Percentiles rank a stretch among this genome's conserved stretches.
Conservation (phyloP, 805 yeast species). For the Vanderwaltozyma yarrowii region DNA sequence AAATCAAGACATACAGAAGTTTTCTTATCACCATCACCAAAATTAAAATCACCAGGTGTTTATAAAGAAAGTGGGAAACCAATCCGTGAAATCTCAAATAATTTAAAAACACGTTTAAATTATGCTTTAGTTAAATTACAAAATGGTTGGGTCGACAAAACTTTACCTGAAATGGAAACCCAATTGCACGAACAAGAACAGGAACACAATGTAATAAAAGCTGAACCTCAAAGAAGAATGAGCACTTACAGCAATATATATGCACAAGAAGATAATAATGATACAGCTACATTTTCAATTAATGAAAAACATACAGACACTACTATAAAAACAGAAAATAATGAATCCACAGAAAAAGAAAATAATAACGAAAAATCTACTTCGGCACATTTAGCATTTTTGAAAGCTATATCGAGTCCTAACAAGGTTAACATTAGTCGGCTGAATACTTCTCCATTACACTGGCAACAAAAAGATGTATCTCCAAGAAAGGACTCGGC, state of each 20-base stretch:
- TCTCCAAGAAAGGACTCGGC: constrained; percentile 10
- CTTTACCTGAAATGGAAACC: constrained; percentile 19
- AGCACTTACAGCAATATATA: constrained; percentile 3
- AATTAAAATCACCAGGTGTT: constrained; percentile 23
- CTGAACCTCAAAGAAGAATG: constrained; percentile 7
- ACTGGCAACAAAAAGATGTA: constrained; percentile 3
- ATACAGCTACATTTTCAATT: not conserved
- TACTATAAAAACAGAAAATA: not conserved
- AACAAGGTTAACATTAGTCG: not conserved
- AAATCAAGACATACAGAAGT: constrained; percentile 23
- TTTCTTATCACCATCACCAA: constrained; percentile 27
- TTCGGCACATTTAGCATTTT: constrained; percentile 33
- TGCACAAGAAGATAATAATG: constrained; percentile 6
- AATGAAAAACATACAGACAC: not conserved
- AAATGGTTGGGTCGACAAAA: constrained; percentile 26
- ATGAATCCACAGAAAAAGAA: not conserved
- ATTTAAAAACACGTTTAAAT: constrained; percentile 32
- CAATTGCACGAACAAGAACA: constrained; percentile 7
- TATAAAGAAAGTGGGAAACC: constrained; percentile 22
- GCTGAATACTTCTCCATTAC: constrained; percentile 3
- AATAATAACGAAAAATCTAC: constrained; percentile 8
- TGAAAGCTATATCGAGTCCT: constrained; percentile 29
- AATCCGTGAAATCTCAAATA: constrained; percentile 32
- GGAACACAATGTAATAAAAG: not conserved
- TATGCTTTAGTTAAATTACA: constrained; percentile 34